These are phyloP conservation scores for Auricularia cornea DNA, from an alignment of 768 basidiomycete species.

Conservation along the genomic window DNA sequence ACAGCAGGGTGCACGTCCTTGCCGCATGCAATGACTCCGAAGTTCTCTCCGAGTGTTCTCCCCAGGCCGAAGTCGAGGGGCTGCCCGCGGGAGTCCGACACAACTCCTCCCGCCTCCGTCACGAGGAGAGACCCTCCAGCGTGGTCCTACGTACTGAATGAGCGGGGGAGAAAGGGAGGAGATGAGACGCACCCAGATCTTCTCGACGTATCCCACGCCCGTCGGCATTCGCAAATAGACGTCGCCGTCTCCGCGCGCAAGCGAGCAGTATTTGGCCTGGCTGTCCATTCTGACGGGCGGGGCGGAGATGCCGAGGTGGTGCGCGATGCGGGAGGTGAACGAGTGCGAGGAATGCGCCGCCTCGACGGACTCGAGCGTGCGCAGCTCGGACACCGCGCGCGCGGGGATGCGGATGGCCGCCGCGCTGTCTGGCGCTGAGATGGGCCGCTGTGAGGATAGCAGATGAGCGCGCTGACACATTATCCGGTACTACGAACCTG, in stretches of 20 bases:
- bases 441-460: constrained; percentile 35
- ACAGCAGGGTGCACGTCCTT: constrained; percentile 61
- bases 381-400: constrained; percentile 39
- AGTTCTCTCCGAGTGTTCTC: constrained; percentile 76
- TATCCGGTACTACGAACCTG: constrained; percentile 36
- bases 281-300: constrained; percentile 83
- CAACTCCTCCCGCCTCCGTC: constrained; percentile 81
- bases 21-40: constrained; percentile 78
- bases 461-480: not conserved
- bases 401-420: constrained; percentile 45
- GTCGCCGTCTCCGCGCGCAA: constrained; percentile 79
- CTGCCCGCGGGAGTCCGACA: constrained; percentile 74
- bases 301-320: constrained; percentile 54
- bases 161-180: not conserved
- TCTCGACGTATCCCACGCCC: constrained; percentile 73
- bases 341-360: constrained; percentile 85
- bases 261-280: constrained; percentile 88
- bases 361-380: constrained; percentile 88
- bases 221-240: constrained; percentile 76
- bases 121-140: constrained; percentile 80
- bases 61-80: constrained; percentile 82
- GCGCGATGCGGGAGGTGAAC: constrained; percentile 67
- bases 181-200: constrained; percentile 73
- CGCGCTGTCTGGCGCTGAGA: constrained; percentile 38
- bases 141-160: constrained; percentile 55